A percentile compares a stretch with the other conserved stretches of the same genome.
phyloP scores from a whole-genome alignment of 2,329 filamentous ascomycete species.

The Clarireedia homoeocarpa region DNA sequence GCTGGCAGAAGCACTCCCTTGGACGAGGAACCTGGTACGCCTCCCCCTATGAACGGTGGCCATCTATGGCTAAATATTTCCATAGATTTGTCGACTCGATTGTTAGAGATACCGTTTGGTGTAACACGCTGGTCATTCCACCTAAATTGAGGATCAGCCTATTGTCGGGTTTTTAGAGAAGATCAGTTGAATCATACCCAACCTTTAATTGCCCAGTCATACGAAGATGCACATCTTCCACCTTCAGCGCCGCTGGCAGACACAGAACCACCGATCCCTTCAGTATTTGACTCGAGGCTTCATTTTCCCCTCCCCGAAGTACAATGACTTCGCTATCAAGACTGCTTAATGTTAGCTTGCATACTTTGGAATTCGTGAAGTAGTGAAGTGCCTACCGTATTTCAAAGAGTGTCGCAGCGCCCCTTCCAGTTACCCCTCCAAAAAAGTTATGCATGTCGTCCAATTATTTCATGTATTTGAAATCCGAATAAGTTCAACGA shows the following conservation, averaged over 20 bases:
- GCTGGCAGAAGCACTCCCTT: conserved; percentile 54
- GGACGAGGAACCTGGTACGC: conserved; percentile 37
- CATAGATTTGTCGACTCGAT: conserved; percentile 50
- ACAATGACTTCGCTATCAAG: conserved; percentile 74
- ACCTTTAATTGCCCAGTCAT: conserved; percentile 63
- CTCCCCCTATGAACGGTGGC: conserved; percentile 52
- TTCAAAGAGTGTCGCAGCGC: conserved; percentile 30
- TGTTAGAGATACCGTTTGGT: conserved; percentile 50
- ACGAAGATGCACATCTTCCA: conserved; percentile 66
- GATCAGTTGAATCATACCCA: conserved; percentile 44
- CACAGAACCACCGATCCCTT: conserved; percentile 70
- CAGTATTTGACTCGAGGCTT: conserved; percentile 67
- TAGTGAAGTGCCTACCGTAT: conserved; percentile 26
- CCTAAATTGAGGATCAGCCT: conserved; percentile 25
- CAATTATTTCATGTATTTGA: neutral
- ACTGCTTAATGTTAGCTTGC: conserved; percentile 35
- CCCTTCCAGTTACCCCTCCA: conserved; percentile 26
- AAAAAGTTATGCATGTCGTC: conserved; percentile 28
- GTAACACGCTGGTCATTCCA: conserved; percentile 46
- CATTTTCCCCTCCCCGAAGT: conserved; percentile 66
- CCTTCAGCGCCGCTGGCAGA: conserved; percentile 57
- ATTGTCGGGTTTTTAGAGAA: neutral
- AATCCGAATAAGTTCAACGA: no score
- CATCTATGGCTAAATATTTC: conserved; percentile 63
- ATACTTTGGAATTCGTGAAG: conserved; percentile 7